These are phyloP conservation scores for Haplosporangium gracile DNA, from an alignment of 192 early-diverging fungal species.

Conservation along the genomic window DNA sequence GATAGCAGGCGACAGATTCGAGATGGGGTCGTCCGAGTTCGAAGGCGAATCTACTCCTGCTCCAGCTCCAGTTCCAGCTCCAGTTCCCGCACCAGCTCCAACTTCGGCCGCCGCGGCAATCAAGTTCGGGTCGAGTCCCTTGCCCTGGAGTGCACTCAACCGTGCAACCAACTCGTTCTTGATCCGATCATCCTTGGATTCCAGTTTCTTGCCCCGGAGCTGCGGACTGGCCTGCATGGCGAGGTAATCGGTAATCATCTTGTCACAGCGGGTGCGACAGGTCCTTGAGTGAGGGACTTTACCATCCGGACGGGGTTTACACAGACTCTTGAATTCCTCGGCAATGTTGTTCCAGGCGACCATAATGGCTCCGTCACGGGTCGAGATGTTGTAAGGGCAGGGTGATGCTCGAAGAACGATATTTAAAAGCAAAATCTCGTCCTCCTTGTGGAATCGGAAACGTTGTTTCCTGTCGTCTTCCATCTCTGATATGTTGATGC, in stretches of 20 bases:
- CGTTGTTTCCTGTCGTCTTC: conserved; percentile 45
- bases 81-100: background rate
- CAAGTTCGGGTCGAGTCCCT: background rate
- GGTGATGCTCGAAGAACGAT: conserved; percentile 39
- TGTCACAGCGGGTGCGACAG: conserved; percentile 42
- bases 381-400: conserved; percentile 43
- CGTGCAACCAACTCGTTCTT: conserved; percentile 25
- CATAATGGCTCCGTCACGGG: conserved; percentile 48
- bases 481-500: background rate
- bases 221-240: conserved; percentile 13
- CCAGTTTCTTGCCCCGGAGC: conserved; percentile 13
- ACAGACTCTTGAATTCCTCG: conserved; percentile 25
- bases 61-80: background rate
- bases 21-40: background rate
- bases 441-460: conserved; percentile 50
- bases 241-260: conserved; percentile 35
- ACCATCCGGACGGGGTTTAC: conserved; percentile 29
- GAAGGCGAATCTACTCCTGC: background rate
- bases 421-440: conserved; percentile 40
- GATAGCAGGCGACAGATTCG: background rate
- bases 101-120: background rate
- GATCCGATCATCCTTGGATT: conserved; percentile 35
- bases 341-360: conserved; percentile 46
- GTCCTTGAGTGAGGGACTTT: conserved; percentile 37
- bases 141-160: conserved; percentile 18